A percentile compares a stretch with the other conserved stretches of the same genome.
phyloP scores from a whole-genome alignment of 805 yeast species.

The Starmerella potacharoeniae region DNA sequence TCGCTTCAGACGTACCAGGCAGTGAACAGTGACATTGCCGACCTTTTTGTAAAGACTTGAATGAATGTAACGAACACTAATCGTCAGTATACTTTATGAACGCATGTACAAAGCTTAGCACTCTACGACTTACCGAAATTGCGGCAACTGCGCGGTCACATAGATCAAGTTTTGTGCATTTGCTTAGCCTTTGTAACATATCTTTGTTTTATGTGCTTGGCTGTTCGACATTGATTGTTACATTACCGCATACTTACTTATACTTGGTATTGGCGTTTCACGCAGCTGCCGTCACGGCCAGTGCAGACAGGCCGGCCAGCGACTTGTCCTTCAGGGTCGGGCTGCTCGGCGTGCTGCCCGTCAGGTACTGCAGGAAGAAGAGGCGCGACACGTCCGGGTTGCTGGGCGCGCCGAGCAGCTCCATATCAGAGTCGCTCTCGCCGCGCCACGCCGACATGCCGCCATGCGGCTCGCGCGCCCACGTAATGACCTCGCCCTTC shows the following conservation, averaged over 20 bases:
- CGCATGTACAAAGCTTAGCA: not conserved
- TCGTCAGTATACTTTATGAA: too few relatives aligned
- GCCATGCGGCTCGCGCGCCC: slow-evolving; percentile 45
- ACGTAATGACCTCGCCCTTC: slow-evolving; percentile 53
- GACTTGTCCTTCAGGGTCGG: slow-evolving; percentile 33
- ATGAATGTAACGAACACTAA: not conserved
- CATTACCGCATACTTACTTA: not conserved
- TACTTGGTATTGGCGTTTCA: not conserved
- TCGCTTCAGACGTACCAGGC: slow-evolving; percentile 27
- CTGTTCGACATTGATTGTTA: not conserved
- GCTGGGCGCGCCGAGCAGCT: slow-evolving; percentile 45
- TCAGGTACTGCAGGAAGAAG: slow-evolving; percentile 64
- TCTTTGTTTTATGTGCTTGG: not conserved
- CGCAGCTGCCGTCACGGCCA: not conserved
- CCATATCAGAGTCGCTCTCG: slow-evolving; percentile 19
- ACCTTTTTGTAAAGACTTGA: not conserved
- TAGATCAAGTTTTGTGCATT: too few relatives aligned
- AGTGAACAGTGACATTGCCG: slow-evolving; percentile 23
- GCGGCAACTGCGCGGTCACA: too few relatives aligned
- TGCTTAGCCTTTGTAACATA: not conserved
- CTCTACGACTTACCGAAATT: not conserved
- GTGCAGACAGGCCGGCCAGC: slow-evolving; percentile 11
- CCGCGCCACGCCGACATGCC: slow-evolving; percentile 35
- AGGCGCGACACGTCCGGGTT: slow-evolving; percentile 54
- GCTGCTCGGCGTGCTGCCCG: slow-evolving; percentile 56